A percentile compares a stretch with the other conserved stretches of the same genome.
These are phyloP conservation scores for Leishmania tarentolae DNA, from an alignment of 208 protist species.

Conservation along the genomic window DNA sequence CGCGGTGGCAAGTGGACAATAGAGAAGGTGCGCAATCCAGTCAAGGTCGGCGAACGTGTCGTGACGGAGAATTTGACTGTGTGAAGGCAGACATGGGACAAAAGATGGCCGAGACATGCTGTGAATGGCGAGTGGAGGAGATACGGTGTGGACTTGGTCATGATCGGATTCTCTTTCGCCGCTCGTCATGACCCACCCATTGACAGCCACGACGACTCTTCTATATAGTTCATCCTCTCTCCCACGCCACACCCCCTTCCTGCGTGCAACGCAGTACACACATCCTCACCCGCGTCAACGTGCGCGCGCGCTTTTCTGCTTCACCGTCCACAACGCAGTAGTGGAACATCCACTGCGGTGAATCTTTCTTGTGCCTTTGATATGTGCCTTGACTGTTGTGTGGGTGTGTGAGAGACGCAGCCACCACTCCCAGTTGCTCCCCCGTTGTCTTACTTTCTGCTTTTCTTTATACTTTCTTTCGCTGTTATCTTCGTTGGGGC, in stretches of 20 bases:
- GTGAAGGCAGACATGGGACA: constrained; percentile 2
- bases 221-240: not conserved
- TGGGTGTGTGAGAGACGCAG: not conserved
- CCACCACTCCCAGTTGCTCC: not conserved
- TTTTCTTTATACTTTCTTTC: constrained; percentile 1
- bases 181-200: not conserved
- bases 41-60: constrained; percentile 47
- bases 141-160: too few relatives aligned
- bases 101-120: not conserved
- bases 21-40: constrained; percentile 49
- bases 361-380: not conserved
- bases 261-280: not conserved
- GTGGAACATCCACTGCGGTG: not conserved
- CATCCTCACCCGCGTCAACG: not conserved
- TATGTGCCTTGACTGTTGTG: not conserved
- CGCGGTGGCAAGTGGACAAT: constrained; percentile 53
- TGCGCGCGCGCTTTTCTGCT: constrained; percentile 4
- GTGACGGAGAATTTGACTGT: constrained; percentile 32
- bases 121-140: not conserved
- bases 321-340: not conserved
- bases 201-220: not conserved
- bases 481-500: not conserved
- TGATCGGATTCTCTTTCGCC: not conserved
- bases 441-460: not conserved
- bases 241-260: not conserved